Conservation (phyloP, 345 rosid genomes). For the Excoecaria cochinchinensis region DNA sequence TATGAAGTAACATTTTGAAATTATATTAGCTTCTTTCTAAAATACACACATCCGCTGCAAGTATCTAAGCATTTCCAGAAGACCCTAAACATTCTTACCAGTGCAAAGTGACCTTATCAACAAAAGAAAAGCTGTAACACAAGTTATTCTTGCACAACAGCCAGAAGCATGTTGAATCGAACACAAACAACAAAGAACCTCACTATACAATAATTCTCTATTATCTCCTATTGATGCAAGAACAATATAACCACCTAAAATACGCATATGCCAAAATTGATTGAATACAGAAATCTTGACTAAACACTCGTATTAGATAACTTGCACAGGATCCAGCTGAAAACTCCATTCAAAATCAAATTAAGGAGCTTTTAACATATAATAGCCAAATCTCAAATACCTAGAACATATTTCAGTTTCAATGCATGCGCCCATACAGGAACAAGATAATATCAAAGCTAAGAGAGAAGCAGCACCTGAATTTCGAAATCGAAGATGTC, state of each 20-base stretch:
- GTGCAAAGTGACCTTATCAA: not conserved
- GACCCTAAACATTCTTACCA: not conserved
- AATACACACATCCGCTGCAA: not conserved
- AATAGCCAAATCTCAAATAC: not conserved
- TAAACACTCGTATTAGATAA: too few species aligned
- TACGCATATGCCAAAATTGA: too few species aligned
- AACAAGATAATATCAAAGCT: not conserved
- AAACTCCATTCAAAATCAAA: not conserved
- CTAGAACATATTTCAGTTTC: conserved; percentile 10
- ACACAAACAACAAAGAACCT: not conserved
- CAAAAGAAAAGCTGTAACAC: not conserved
- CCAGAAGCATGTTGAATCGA: too few species aligned
- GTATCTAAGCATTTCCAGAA: not conserved
- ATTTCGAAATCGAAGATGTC: not conserved
- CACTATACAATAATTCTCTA: too few species aligned
- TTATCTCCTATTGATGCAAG: not conserved
- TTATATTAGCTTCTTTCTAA: not conserved
- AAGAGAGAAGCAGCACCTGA: not conserved
- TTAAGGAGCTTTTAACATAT: not conserved
- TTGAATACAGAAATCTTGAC: too few species aligned
- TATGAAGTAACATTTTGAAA: not conserved
- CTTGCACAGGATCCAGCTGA: too few species aligned
- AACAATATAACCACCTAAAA: not conserved
- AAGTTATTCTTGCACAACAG: not conserved
- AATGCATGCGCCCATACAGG: not conserved